These are phyloP conservation scores for Hibiscus trionum DNA, from an alignment of 345 rosid species.

Conservation along the genomic window DNA sequence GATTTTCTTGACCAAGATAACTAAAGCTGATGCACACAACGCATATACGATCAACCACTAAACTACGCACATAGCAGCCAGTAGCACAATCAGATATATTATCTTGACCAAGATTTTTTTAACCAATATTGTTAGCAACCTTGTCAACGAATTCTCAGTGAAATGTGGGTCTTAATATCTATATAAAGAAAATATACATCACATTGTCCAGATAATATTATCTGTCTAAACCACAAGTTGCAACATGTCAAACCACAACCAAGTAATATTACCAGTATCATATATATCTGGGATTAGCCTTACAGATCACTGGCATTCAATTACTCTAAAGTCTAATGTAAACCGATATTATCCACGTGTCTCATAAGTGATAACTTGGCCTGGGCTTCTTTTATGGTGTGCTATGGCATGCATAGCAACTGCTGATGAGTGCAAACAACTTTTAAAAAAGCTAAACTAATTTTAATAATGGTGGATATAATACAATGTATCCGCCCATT, in stretches of 20 bases:
- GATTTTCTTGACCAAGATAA: not conserved
- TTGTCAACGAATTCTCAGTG: not conserved
- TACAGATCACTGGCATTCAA: not conserved
- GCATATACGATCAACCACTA: not conserved
- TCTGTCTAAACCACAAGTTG: not conserved
- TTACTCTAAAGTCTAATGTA: not conserved
- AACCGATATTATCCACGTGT: not conserved
- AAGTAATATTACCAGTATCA: not conserved
- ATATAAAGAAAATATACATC: not conserved
- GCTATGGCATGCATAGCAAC: not conserved
- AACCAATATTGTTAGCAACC: not conserved
- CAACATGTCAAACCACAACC: not conserved
- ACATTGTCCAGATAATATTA: not conserved
- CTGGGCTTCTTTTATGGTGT: too few relatives aligned
- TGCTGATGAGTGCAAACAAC: not conserved
- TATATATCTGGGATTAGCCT: not conserved
- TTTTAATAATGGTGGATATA: not conserved
- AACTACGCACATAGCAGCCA: not conserved
- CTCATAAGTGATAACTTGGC: not conserved
- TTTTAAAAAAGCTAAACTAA: not conserved
- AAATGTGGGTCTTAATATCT: not conserved
- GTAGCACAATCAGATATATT: not conserved
- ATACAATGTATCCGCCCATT: not conserved
- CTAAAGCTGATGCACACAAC: not conserved
- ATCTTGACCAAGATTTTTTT: not conserved